Percentiles rank a stretch among this genome's conserved stretches.
Evolutionary conservation across 2,329 filamentous ascomycete species (phyloP).

Genomic region (Grosmannia clavigera): DNA sequence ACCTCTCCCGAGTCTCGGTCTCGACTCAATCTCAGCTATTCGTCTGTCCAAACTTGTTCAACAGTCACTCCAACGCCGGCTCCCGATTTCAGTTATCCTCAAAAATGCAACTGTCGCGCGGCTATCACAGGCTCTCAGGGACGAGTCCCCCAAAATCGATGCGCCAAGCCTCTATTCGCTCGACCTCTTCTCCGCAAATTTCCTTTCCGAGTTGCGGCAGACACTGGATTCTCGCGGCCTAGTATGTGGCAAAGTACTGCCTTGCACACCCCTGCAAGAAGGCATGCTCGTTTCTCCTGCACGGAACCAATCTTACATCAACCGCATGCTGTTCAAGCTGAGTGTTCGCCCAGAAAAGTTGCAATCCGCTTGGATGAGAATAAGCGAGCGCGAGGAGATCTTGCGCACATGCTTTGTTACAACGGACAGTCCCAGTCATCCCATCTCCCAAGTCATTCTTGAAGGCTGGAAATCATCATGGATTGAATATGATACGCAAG

Average conservation of each 20-base stretch:
- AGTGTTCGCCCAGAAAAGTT: constrained; percentile 36
- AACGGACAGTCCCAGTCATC: constrained; percentile 45
- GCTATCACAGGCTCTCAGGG: constrained; percentile 30
- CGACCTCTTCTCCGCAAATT: constrained; percentile 17
- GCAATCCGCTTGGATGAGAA: constrained; percentile 45
- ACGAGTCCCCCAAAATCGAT: neutral
- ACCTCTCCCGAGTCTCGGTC: constrained; percentile 64
- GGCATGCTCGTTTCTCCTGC: constrained; percentile 60
- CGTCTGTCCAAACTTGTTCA: constrained; percentile 48
- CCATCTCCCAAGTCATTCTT: constrained; percentile 64
- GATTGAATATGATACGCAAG: constrained; percentile 15
- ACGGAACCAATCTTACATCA: constrained; percentile 49
- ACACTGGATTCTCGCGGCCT: constrained; percentile 1
- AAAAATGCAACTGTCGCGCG: constrained; percentile 53
- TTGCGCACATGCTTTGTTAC: constrained; percentile 63
- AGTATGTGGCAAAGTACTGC: constrained; percentile 46
- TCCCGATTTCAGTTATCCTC: constrained; percentile 60
- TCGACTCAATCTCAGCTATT: constrained; percentile 79
- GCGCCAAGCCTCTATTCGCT: neutral
- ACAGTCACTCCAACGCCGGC: constrained; percentile 26
- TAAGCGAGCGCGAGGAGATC: constrained; percentile 59
- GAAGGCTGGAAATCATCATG: constrained; percentile 29
- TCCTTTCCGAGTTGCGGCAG: constrained; percentile 10
- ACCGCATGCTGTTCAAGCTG: constrained; percentile 55
- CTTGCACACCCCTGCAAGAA: constrained; percentile 80